Base-by-base conservation (phyloP, 768 basidiomycete genomes). In the Leccinum arenicola region DNA sequence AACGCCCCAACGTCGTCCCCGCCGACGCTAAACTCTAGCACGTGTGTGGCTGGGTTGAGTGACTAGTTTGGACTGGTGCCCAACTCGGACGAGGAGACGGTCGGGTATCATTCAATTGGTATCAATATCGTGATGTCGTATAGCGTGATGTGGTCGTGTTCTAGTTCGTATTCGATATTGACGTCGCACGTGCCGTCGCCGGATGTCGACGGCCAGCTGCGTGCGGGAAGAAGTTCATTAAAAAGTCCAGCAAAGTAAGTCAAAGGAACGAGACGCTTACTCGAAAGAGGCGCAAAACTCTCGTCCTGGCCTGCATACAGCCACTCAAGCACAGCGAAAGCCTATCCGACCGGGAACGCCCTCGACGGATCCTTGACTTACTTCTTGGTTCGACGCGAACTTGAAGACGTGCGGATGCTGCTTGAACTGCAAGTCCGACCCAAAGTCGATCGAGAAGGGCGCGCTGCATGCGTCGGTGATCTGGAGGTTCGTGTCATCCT, bases 111-210 rank as follows among this genome's bases (percentile, higher is more conserved):
- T 36, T 92, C 93, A 50, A 84, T 72, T 6, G 96, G 95, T 65
- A 98, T 96, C 55, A 89, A 88, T 61, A 98, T 93, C 63, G 85
- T 80, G 23, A 95, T 84, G 70, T 98, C 92, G 71, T 91, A 84
- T 2, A 98, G 80, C 0, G 85, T 84, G 55, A 98, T 75, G 51
- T 81, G 82, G 62, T 89, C 82, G 62, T 93, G 91, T 70, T 96
- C 94, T 50, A 98, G 88, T 71, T 98, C 95, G 70, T 97, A 98
- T 74, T 98, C 97, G 62, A 98, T 92, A 74, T 91, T 95, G 60
- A 98, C 92, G 63, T 96, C 94, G 64, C 88, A 91, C 1, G 88
- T 89, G n/a, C 94, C 94, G 61, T 93, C 89, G 66, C 92, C 93
- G 40, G 91, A 87, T 6, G 92, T 89, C 12, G 93, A 88, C 12